These are phyloP conservation scores for Helotiales sp. DNA, from an alignment of 2,329 filamentous ascomycete species.

Conservation along the genomic window DNA sequence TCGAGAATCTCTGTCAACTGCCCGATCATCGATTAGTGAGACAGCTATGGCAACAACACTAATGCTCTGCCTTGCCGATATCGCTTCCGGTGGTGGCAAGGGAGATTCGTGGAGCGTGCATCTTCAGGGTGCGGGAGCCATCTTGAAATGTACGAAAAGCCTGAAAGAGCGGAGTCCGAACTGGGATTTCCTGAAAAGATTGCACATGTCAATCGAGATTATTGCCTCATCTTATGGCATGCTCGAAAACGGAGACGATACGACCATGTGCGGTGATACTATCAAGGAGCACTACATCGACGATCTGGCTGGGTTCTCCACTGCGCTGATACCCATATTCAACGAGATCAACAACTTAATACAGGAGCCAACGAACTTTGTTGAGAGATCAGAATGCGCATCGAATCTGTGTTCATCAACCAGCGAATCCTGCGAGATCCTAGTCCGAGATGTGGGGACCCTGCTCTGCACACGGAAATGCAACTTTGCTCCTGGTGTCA, in stretches of 20 bases:
- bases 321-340: not conserved
- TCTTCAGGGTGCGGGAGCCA: not conserved
- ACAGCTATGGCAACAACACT: not conserved
- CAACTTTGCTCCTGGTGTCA: not conserved
- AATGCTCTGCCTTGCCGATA: not conserved
- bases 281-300: not conserved
- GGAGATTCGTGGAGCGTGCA: not conserved
- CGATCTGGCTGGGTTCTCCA: not conserved
- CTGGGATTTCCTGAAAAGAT: not conserved
- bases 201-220: not conserved
- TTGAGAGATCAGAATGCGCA: not conserved
- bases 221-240: not conserved
- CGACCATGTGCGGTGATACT: not conserved
- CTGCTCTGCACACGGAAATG: not conserved
- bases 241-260: not conserved
- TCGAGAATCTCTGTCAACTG: not conserved
- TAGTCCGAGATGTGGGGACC: not conserved
- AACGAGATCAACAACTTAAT: not conserved
- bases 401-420: not conserved
- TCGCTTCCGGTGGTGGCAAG: not conserved
- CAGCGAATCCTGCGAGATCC: not conserved
- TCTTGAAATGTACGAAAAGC: not conserved
- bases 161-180: not conserved
- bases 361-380: not conserved
- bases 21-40: not conserved